Evolutionary conservation across 176 grass and related monocot species (phyloP), one percentile per base, ranked within the genome.

Genomic region (Neostapfia colusana): DNA sequence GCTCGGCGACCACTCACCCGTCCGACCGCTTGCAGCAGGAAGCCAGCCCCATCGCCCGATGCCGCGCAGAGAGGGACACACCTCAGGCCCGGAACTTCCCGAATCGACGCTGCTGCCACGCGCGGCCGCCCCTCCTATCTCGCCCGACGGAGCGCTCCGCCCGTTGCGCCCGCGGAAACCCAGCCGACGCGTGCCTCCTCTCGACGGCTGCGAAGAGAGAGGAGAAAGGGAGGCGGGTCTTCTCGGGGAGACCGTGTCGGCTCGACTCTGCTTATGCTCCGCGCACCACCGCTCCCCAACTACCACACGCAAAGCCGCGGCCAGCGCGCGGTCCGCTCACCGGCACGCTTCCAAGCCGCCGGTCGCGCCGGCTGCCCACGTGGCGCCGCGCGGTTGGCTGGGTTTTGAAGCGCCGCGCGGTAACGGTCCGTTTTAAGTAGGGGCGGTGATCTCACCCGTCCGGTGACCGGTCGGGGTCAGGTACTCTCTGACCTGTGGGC

Each of bases 21-120:
- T 80, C 65, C 6, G 76, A 17, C 27, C 76, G 14, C 75, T 56
- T 84, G 76, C 75, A 88, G 86, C 86, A 88, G 70, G 70, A 88
- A 8, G 72, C 37, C 76, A 63, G 75, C 70, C 81, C 64, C 86
- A 88, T 84, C 63, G 7, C 44, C 16, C 15, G 5, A 34, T 0
- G 31, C 54, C 53, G 62, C 27, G 51, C 16, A 0, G 21, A 31
- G 26, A 0, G 57, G 23, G 3, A 3, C 31, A 59, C 64, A 26
- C 40, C 63, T 59, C 41, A 5, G 46, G 20, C 53, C 10, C 73
- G 31, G 10, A 79, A 14, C 63, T 11, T 7, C 37, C 26, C 54
- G 45, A 38, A 53, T 75, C 69, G 37, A 36, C 54, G 45, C 43
- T 3, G 31, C 31, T 25, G n/a, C 10, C 14, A 36, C 10, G 3